These are phyloP conservation scores for Maudiozyma serrabonitensis DNA, from an alignment of 805 yeast species.

Conservation along the genomic window DNA sequence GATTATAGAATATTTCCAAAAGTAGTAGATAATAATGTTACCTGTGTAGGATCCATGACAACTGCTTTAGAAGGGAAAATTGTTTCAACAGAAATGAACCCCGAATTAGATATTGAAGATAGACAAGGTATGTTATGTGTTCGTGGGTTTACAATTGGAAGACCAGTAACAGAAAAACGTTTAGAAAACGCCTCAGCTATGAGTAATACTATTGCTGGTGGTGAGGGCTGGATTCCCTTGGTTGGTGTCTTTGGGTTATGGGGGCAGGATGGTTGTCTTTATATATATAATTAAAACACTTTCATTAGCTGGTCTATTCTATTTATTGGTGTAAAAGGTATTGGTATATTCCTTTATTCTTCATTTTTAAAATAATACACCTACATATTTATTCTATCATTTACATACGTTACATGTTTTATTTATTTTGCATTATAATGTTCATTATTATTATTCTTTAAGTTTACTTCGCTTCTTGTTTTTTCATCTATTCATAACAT, in stretches of 20 bases:
- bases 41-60: conserved; percentile 46
- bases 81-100: conserved; percentile 26
- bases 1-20: conserved; percentile 46
- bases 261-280: conserved; percentile 68
- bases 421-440: not conserved
- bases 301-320: not conserved
- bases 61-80: conserved; percentile 55
- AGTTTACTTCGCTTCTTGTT: too few relatives aligned
- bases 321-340: not conserved
- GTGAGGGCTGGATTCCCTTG: conserved; percentile 45
- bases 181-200: conserved; percentile 23
- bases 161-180: conserved; percentile 29
- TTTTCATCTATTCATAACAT: not conserved
- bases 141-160: conserved; percentile 63
- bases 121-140: conserved; percentile 43
- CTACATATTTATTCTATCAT: not conserved
- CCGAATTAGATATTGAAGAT: conserved; percentile 27
- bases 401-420: not conserved
- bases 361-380: not conserved
- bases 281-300: conserved; percentile 28
- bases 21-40: conserved; percentile 22
- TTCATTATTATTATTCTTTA: not conserved
- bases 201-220: conserved; percentile 31
- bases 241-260: conserved; percentile 46
- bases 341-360: not conserved